Evolutionary conservation across 192 early-diverging fungal species (phyloP).

Genomic region (Backusella macrospora): DNA sequence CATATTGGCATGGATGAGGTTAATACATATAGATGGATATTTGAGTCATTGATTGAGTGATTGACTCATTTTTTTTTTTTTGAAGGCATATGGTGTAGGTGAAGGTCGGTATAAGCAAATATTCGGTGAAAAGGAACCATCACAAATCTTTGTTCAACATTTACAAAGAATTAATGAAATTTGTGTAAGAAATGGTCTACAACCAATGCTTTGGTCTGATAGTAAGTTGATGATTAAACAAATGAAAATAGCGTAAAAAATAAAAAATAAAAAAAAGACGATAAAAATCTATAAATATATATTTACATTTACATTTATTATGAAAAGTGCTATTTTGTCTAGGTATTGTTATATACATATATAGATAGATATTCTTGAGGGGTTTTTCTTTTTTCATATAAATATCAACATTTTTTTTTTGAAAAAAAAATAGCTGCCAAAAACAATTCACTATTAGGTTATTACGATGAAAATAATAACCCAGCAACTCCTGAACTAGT

Average conservation of each 20-base stretch:
- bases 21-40: neutral
- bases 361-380: constrained; percentile 13
- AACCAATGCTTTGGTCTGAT: constrained; percentile 90
- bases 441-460: constrained; percentile 79
- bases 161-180: constrained; percentile 72
- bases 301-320: neutral
- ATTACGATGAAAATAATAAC: constrained; percentile 73
- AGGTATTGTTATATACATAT: constrained; percentile 6
- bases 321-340: constrained; percentile 29
- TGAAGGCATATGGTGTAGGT: constrained; percentile 72
- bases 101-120: constrained; percentile 80
- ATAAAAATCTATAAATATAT: no score
- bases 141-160: constrained; percentile 78
- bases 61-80: constrained; percentile 4
- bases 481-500: constrained; percentile 57
- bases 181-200: constrained; percentile 59
- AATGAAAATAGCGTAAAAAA: neutral
- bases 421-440: constrained; percentile 62
- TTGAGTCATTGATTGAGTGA: neutral
- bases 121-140: constrained; percentile 74
- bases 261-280: no score
- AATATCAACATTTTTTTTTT: constrained; percentile 32
- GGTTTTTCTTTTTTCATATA: neutral
- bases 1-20: constrained; percentile 91
- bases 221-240: constrained; percentile 43